These are phyloP conservation scores for Fusarium musae DNA, from an alignment of 2,329 filamentous ascomycete species.

Conservation along the genomic window DNA sequence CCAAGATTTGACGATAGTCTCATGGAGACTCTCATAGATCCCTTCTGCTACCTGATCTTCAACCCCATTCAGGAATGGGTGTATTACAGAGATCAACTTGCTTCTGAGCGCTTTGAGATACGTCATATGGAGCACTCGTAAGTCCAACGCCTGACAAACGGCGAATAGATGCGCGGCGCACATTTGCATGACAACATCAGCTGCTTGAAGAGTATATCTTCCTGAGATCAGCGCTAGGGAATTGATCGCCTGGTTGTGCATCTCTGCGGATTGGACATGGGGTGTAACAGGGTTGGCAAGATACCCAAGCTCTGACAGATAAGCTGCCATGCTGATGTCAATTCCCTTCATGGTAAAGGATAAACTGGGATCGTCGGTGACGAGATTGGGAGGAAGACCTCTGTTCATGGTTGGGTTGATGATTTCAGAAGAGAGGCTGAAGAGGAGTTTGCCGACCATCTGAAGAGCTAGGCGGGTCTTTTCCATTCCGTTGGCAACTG, in stretches of 20 bases:
- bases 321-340: background rate
- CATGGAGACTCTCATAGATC: background rate
- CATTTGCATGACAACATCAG: background rate
- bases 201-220: background rate
- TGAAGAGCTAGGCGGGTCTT: background rate
- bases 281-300: background rate
- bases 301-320: background rate
- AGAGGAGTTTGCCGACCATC: background rate
- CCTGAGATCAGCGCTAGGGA: background rate
- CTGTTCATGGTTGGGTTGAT: background rate
- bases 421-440: background rate
- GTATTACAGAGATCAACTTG: background rate
- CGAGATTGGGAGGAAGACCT: background rate
- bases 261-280: background rate
- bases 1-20: rapidly evolving
- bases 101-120: background rate
- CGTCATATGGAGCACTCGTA: background rate
- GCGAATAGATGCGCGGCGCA: background rate
- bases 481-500: background rate
- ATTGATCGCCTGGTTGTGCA: background rate
- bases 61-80: rapidly evolving
- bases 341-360: background rate
- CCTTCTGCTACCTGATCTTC: rapidly evolving
- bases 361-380: background rate
- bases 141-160: background rate